Evolutionary conservation across 495 filamentous ascomycete species (phyloP), one percentile per base, ranked within the genome.

Genomic region (Apodospora peruviana): DNA sequence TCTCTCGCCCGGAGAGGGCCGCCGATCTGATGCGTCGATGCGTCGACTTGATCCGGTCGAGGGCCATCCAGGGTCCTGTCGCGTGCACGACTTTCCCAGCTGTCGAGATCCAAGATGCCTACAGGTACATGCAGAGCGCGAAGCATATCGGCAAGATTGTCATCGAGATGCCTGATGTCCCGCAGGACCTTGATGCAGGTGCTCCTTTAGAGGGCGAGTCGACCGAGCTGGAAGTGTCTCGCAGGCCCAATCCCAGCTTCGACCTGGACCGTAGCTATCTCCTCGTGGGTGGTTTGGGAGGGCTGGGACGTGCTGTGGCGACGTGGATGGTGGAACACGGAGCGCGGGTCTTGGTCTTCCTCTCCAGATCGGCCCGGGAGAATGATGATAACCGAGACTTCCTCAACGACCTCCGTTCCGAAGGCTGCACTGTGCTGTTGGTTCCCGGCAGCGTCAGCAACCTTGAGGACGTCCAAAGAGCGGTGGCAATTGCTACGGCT

Each of bases 111-210:
- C 27, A 32, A 14, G 27, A 32, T 32, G 77, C 71, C 0, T 72
- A 80, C 47, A 58, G 75, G n/a, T 25, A 17, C 39, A 65, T 78
- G 51, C 68, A 63, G 11, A 38, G 43, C 16, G 72, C 66, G 10
- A 38, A 57, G 1, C 72, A 73, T 42, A 65, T 71, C 10, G 75
- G 75, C 10, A 80, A 78, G 43, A 56, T 77, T 1, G 67, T 76
- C 11, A 60, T 77, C 19, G 53, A 34, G 8, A 49, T 64, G 36
- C 38, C 35, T 16, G 35, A 49, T 1, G n/a, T 25, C 18, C 37
- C 27, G 29, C 7, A 32, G 14, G 14, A 10, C 14, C 19, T 18
- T 37, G 23, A 10, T 5, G 27, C 19, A 41, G 18, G 21, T 50
- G 14, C n/a, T 59, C 2, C n/a, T n/a, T 27, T 47, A 11, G 48